A percentile compares a stretch with the other conserved stretches of the same genome.
Evolutionary conservation across 192 early-diverging fungal genomes (phyloP).

Genomic region (Jimgerdemannia lactiflua): DNA sequence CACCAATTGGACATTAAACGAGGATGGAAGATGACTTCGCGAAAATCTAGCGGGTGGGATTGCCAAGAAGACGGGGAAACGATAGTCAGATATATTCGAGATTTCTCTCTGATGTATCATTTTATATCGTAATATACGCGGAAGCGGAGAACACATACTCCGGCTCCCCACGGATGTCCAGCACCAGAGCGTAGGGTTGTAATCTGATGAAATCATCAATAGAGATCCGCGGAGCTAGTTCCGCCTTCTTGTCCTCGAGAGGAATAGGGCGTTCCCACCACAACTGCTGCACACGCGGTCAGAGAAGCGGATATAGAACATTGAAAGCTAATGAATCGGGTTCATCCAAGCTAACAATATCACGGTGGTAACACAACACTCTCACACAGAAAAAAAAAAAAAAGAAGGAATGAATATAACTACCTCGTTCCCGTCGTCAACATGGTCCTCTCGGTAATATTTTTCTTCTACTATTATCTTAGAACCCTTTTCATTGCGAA

Average conservation of each 20-base stretch:
- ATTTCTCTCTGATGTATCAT: no score
- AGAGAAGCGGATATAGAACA: not conserved
- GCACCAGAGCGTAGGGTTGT: slow-evolving; percentile 42
- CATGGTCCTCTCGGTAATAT: slow-evolving; percentile 14
- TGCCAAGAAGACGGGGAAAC: no score
- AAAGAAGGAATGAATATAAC: slow-evolving; percentile 1
- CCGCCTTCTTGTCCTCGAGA: slow-evolving; percentile 42
- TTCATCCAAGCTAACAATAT: not conserved
- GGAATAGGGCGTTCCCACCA: slow-evolving; percentile 53
- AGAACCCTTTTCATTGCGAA: not conserved
- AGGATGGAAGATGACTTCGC: slow-evolving; percentile 51
- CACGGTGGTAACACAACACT: no score
- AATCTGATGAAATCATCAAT: slow-evolving; percentile 43
- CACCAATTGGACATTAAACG: slow-evolving; percentile 42
- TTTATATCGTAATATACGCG: not conserved
- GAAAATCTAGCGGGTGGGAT: slow-evolving; percentile 32
- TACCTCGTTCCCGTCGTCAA: slow-evolving; percentile 9
- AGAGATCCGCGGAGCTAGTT: slow-evolving; percentile 54
- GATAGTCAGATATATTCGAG: no score
- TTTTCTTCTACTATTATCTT: not conserved
- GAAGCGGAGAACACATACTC: slow-evolving; percentile 36
- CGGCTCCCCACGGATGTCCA: slow-evolving; percentile 55
- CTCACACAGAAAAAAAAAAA: no score
- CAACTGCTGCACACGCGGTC: not conserved
- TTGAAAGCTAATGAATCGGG: not conserved